Base-by-base conservation (phyloP, 192 early-diverging fungal species). In the Coemansia pectinata region DNA sequence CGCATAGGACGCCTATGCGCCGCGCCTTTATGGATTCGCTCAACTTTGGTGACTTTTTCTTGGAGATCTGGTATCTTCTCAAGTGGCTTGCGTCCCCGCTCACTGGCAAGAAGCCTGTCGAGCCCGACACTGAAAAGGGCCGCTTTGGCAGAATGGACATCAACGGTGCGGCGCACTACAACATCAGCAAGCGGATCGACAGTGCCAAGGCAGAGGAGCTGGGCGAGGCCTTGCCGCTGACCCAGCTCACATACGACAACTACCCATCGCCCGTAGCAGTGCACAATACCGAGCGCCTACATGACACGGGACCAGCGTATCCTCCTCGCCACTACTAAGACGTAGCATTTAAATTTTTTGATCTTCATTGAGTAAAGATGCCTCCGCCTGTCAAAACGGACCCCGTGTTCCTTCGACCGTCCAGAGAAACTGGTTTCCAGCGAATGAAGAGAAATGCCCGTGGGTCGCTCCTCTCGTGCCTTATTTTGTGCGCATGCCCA, bases 81-180 rank as follows among this genome's bases (percentile, higher is more conserved):
- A 61, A 66, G 72, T 83, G 81, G 81, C 36, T 78, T 31, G 65
- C 53, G 10, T 69, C 72, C 10, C 73, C 81, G 23, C 29, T 77
- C 69, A 77, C 72, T 9, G 62, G 58, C 66, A 66, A 61, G 40
- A 39, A 63, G 45, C 72, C 72, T 14, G 63, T 57, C 41, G 74
- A 74, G 58, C 81, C 76, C 10, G 76, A 83, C 53, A 67, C 72
- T 33, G 81, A 83, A 41, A 83, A 75, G 70, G 66, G 70, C 70
- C 81, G 81, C 70, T 83, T 83, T 42, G 76, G 69, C 59, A 67
- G 76, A 50, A 78, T 83, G 81, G 81, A 83, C 73, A 83, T 78
- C 62, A 78, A 78, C 61, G 81, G 76, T 36, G 81, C 81, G 14
- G 73, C 61, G 60, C 76, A 63, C 70, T 78, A 75, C 66, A 77